Base-by-base conservation (phyloP, 176 grass and related monocot genomes). In the Carex cristatella region DNA sequence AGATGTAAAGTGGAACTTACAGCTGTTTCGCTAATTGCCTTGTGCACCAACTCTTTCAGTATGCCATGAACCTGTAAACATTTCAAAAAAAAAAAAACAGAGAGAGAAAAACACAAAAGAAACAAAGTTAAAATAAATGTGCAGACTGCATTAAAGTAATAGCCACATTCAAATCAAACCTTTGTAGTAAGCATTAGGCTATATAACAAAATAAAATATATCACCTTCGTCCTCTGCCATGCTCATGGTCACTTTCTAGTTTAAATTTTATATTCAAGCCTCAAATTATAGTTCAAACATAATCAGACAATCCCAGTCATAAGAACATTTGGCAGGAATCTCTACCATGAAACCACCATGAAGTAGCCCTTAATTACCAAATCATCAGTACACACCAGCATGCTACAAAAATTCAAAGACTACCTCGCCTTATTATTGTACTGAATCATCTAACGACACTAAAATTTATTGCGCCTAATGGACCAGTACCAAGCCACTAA, bases 21-120 rank as follows among this genome's bases (percentile, higher is more conserved):
- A 86, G 80, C 67, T 72, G 97, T 99, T 89, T 99, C 97, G 27
- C 79, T 91, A 53, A 99, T 91, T 87, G 97, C 93, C 87, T 96
- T 99, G 88, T 93, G 97, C 15, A 95, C 91, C 48, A 99, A 88
- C 64, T 99, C 97, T 81, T 99, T 99, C 4, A 99, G 88, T 83
- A 99, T 96, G 61, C 85, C 84, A 88, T 99, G 97, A 73, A 99
- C 96, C 96, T 98, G 87, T 13, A 82, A 91, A 73, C 44, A 82
- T 74, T 60, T 40, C 14, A 79, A 65, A 64, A 88, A 76, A 35
- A 85, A 49, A 48, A 4, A 70, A 44, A 71, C 1, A 49, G 2
- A 72, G 5, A 46, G 1, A 72, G 38, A 70, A 2, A 71, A 2
- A 74, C 5, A 31, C 48, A 80, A 6, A 7, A 62, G 33, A 70